A percentile compares a stretch with the other conserved stretches of the same genome.
Evolutionary conservation across 495 filamentous ascomycete genomes (phyloP).

Genomic region (Penicillium lividum): DNA sequence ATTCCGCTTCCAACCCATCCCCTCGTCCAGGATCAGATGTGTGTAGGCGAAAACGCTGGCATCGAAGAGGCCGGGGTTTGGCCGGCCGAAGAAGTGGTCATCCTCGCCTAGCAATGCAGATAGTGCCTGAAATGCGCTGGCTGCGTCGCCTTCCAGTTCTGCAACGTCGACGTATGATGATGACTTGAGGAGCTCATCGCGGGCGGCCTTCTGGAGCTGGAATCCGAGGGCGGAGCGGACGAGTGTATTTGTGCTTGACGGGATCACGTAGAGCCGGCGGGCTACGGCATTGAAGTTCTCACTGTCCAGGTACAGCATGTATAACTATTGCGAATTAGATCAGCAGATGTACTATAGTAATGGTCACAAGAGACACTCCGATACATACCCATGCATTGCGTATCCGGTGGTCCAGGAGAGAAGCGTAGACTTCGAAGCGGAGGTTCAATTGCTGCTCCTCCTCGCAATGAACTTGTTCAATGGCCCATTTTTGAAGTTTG

Average conservation of each 20-base stretch:
- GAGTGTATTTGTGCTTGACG: conserved; percentile 58
- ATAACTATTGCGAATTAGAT: conserved; percentile 53
- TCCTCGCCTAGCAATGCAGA: conserved; percentile 65
- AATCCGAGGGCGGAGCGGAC: conserved; percentile 63
- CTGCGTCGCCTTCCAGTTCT: conserved; percentile 65
- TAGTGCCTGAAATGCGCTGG: conserved; percentile 73
- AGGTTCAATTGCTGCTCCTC: conserved; percentile 56
- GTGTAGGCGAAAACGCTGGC: conserved; percentile 89
- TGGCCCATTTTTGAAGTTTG: conserved; percentile 71
- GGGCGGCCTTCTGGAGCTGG: conserved; percentile 70
- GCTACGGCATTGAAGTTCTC: conserved; percentile 65
- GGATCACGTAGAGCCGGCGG: conserved; percentile 65
- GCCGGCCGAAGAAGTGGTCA: conserved; percentile 65
- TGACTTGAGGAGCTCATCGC: conserved; percentile 67
- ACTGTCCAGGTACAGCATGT: conserved; percentile 73
- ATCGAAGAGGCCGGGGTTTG: conserved; percentile 74
- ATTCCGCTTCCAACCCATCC: conserved; percentile 58
- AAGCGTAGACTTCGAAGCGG: conserved; percentile 75
- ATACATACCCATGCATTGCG: conserved; percentile 79
- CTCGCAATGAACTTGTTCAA: conserved; percentile 48
- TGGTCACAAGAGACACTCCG: background rate
- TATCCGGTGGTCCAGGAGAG: conserved; percentile 77
- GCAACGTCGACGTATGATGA: conserved; percentile 60
- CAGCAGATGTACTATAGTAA: background rate
- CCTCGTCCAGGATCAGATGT: conserved; percentile 69